Evolutionary conservation across 108 stramenopile species (phyloP).

Genomic region (Skeletonema tropicum): DNA sequence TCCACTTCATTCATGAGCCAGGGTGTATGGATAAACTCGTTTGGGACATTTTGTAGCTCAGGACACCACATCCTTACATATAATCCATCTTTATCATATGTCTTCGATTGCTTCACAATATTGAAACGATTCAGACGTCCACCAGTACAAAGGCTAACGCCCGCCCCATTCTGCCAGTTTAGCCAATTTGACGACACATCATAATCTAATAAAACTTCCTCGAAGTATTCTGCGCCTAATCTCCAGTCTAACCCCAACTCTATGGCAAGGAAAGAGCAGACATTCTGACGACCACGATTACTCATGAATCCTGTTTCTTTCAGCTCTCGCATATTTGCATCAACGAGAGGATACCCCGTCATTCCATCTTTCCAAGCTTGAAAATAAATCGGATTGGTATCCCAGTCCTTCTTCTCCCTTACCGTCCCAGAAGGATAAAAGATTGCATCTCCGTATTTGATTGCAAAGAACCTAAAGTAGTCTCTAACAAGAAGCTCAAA

Average conservation of each 20-base stretch:
- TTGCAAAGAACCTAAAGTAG: slow-evolving; percentile 82
- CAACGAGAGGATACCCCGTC: slow-evolving; percentile 86
- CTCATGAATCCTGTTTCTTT: slow-evolving; percentile 89
- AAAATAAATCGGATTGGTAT: slow-evolving; percentile 42
- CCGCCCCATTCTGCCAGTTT: slow-evolving; percentile 81
- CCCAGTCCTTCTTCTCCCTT: slow-evolving; percentile 32
- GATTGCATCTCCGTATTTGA: slow-evolving; percentile 74
- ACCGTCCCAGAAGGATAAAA: slow-evolving; percentile 77
- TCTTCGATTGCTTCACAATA: slow-evolving; percentile 87
- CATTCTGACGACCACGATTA: slow-evolving; percentile 93
- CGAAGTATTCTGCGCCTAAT: slow-evolving; percentile 89
- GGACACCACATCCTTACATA: slow-evolving; percentile 92
- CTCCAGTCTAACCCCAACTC: slow-evolving; percentile 92
- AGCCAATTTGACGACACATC: slow-evolving; percentile 90
- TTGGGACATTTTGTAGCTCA: slow-evolving; percentile 69
- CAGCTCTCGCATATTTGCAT: slow-evolving; percentile 96
- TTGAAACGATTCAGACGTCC: slow-evolving; percentile 85
- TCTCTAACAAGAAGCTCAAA: slow-evolving; percentile 93
- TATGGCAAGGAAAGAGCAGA: slow-evolving; percentile 80
- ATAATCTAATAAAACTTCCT: slow-evolving; percentile 85
- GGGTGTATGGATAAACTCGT: slow-evolving; percentile 65
- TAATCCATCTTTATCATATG: slow-evolving; percentile 88
- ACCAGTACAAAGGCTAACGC: slow-evolving; percentile 68
- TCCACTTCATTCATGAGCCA: slow-evolving; percentile 78
- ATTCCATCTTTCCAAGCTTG: slow-evolving; percentile 71